Evolutionary conservation across 2,329 filamentous ascomycete genomes (phyloP), one percentile per base, ranked within the genome.

Genomic region (Colletotrichum cuscutae): DNA sequence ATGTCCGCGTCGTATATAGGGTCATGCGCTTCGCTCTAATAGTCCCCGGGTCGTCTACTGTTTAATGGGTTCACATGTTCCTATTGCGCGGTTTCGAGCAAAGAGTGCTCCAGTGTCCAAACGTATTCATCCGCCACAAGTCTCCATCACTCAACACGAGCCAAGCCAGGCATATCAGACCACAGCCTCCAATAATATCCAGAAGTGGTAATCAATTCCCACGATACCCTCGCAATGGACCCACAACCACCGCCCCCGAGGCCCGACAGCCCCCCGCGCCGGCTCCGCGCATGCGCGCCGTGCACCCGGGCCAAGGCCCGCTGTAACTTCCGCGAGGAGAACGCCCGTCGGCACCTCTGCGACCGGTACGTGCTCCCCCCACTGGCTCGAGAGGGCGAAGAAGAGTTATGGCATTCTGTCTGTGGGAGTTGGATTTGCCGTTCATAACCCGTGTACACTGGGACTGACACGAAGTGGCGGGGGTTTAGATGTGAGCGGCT

Each of bases 401-500:
- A 32, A 32, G 30, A 32, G 30, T 32, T 9, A 32, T 32, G 30
- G 30, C 30, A 32, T 32, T 3, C 2, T 32, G 9, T 32, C 30
- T 32, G 3, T 11, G 30, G 30, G 30, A 32, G 9, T 32, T 4
- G 30, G 9, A 32, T 32, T 32, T 32, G 30, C 30, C 9, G 30
- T 32, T 32, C 8, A 32, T 32, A 12, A 12, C 11, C 11, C 32
- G 1, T 49, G 42, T n/a, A 11, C 42, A 49, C 7, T 42, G 19
- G 8, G 19, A 49, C 42, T 49, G 42, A 49, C 42, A 19, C 8
- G 19, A 49, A 4, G 42, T 22, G 42, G n/a, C 7, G 19, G 42
- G 42, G 42, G 19, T 49, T 8, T 7, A 49, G 77, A 62, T 82
- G 80, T 54, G 74, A 80, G 35, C 72, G 76, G 61, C 65, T 80